A percentile compares a stretch with the other conserved stretches of the same genome.
phyloP scores from a whole-genome alignment of 1,284 basidiomycete genomes.

The Cutaneotrichosporon sp. region DNA sequence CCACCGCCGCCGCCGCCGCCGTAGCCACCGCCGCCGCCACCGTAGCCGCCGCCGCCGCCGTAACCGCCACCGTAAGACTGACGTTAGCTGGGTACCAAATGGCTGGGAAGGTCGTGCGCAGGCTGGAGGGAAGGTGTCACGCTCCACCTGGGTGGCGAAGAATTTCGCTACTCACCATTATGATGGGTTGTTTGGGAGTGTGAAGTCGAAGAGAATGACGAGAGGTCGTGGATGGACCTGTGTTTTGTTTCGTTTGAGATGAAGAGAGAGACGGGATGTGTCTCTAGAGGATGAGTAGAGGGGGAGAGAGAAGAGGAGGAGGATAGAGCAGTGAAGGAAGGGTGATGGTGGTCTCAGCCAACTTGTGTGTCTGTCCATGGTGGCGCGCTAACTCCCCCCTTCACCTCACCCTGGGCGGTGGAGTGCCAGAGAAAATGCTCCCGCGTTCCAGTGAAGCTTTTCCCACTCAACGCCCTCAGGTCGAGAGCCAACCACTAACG shows the following conservation, averaged over 20 bases:
- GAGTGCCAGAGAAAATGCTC: background rate
- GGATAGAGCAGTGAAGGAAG: background rate
- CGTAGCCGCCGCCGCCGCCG: slow-evolving; percentile 46
- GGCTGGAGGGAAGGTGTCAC: background rate
- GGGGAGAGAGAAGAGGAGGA: background rate
- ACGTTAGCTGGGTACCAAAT: slow-evolving; percentile 13
- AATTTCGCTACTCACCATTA: slow-evolving; percentile 6
- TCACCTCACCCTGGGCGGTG: background rate
- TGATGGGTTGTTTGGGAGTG: background rate
- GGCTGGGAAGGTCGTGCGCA: too few relatives aligned
- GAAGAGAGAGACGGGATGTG: background rate
- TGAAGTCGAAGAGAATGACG: slow-evolving; percentile 1
- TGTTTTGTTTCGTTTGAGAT: background rate
- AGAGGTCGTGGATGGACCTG: slow-evolving; percentile 1
- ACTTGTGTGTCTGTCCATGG: too few relatives aligned
- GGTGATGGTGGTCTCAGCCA: background rate
- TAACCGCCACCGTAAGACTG: slow-evolving; percentile 46
- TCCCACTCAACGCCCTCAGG: background rate
- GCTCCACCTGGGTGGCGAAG: slow-evolving; percentile 7
- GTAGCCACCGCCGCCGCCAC: slow-evolving; percentile 51
- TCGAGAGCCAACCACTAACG: too few relatives aligned
- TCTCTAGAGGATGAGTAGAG: background rate
- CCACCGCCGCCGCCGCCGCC: slow-evolving; percentile 46
- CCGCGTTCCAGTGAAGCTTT: slow-evolving; percentile 6
- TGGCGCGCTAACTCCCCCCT: too few relatives aligned